These are phyloP conservation scores for Phytophthora uliginosa DNA, from an alignment of 352 stramenopile species.

Conservation along the genomic window DNA sequence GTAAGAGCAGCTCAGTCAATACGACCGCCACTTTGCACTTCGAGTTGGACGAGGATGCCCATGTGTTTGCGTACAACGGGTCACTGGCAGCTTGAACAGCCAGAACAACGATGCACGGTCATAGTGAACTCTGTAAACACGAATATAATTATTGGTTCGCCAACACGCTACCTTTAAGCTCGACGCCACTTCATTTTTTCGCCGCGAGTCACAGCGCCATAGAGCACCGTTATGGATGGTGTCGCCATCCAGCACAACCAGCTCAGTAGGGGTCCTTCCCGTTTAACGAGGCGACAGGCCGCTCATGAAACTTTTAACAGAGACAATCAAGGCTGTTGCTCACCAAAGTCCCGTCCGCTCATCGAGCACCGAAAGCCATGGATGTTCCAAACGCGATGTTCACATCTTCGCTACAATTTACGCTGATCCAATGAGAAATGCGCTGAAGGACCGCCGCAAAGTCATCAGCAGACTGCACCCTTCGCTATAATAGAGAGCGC, in stretches of 20 bases:
- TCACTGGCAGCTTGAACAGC: neutral
- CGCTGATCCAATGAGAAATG: neutral
- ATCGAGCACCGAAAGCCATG: neutral
- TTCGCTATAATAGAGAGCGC: neutral
- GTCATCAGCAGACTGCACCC: no score
- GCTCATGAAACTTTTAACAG: neutral
- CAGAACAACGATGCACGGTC: neutral
- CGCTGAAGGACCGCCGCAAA: no score
- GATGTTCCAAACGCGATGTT: neutral
- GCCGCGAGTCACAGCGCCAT: neutral
- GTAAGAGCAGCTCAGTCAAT: neutral
- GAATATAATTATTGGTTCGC: no score
- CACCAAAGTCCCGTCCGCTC: neutral
- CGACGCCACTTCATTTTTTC: no score
- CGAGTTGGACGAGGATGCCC: neutral
- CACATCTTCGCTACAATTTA: neutral
- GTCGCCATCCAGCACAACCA: neutral
- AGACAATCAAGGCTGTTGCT: neutral
- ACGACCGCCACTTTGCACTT: neutral
- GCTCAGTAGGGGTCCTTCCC: neutral
- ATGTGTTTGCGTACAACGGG: neutral
- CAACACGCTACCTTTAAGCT: neutral
- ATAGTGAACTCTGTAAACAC: neutral
- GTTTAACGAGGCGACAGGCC: constrained; percentile 1
- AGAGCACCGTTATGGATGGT: neutral